Evolutionary conservation across 768 basidiomycete species (phyloP).

Genomic region (Amanita rimosa): DNA sequence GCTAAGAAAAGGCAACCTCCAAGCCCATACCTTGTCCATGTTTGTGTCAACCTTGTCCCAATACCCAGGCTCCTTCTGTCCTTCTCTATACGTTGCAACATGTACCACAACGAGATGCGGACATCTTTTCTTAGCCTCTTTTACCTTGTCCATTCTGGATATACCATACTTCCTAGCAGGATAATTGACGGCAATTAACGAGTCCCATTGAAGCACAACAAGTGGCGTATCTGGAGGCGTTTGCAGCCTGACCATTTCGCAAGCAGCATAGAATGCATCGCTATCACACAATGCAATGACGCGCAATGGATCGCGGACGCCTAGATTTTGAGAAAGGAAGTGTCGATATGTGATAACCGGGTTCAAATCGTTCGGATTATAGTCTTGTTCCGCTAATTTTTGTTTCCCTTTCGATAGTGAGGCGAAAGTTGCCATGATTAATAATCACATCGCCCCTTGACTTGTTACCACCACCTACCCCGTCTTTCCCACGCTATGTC

Average conservation of each 20-base stretch:
- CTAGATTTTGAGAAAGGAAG: conserved; percentile 53
- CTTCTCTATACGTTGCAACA: conserved; percentile 90
- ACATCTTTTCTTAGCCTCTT: conserved; percentile 79
- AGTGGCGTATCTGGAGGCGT: conserved; percentile 51
- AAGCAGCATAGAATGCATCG: conserved; percentile 78
- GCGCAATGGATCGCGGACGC: conserved; percentile 66
- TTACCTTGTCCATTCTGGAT: conserved; percentile 76
- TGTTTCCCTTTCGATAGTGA: conserved; percentile 48
- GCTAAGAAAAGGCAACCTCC: not conserved
- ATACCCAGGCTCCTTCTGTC: conserved; percentile 79
- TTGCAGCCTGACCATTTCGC: conserved; percentile 75
- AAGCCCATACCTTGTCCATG: conserved; percentile 85
- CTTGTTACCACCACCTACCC: too few species aligned
- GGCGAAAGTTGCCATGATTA: not conserved
- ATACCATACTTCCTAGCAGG: conserved; percentile 89
- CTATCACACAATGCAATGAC: conserved; percentile 87
- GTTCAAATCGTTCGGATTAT: conserved; percentile 38
- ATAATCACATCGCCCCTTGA: too few species aligned
- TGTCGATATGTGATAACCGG: conserved; percentile 75
- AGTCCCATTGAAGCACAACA: conserved; percentile 82
- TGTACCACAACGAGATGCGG: conserved; percentile 80
- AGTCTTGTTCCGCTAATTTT: conserved; percentile 33
- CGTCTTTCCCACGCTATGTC: too few species aligned
- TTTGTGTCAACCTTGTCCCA: conserved; percentile 82
- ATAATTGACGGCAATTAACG: conserved; percentile 92